Evolutionary conservation across 768 basidiomycete genomes (phyloP), one percentile per base, ranked within the genome.

Genomic region (Epithele typhae): DNA sequence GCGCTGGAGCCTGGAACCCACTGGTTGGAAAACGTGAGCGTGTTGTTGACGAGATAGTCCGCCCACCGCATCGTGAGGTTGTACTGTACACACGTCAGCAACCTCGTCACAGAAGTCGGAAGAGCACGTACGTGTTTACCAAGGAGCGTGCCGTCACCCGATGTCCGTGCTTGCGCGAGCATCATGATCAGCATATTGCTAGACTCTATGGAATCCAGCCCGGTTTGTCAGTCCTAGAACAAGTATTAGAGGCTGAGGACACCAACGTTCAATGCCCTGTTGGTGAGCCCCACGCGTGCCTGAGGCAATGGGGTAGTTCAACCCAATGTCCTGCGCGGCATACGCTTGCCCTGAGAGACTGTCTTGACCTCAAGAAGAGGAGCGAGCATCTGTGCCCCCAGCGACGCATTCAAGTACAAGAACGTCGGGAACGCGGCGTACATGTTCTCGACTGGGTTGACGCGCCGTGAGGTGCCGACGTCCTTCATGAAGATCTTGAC

Each of bases 371-470:
- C 56, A 5, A 65, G 51, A 0, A 62, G 49, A 0, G 64, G 64
- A n/a, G 43, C 33, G 12, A 65, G 51, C 23, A 63, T 50, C 15
- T 49, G 49, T 4, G 49, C 45, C 1, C 51, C 58, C 37, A 59
- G 55, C 19, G 61, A 46, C 11, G 59, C 59, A 33, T 66, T 66
- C 42, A 59, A 22, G 40, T 58, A 63, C 11, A 64, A 47, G 45
- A 56, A 63, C 40, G 58, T 39, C 10, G 64, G 61, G 40, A 58
- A 64, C 10, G 60, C 46, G 6, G 62, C 51, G 43, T 57, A 63
- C 19, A 66, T 46, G 5, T 59, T 55, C 41, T 66, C 64, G 5
- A 66, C 64, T 11, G 64, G 60, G 47, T 59, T 64, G 14, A 62
- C 58, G 6, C 59, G 51, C 12, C 56, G 27, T 14, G 27, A 30